Evolutionary conservation across 2,329 filamentous ascomycete genomes (phyloP).

Genomic region (Dothiorella sarmentorum): DNA sequence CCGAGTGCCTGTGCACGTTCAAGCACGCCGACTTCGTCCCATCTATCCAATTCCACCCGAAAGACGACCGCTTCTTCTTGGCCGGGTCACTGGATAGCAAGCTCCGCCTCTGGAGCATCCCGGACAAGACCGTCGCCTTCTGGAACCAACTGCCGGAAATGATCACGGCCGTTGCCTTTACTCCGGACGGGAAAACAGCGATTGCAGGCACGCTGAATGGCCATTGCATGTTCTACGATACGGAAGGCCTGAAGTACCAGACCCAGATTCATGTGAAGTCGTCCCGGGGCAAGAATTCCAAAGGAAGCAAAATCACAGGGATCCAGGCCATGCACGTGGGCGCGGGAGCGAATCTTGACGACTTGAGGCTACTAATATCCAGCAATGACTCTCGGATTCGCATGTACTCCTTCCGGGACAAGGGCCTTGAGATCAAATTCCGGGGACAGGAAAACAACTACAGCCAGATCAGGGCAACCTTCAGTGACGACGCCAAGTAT

Average conservation of each 20-base stretch:
- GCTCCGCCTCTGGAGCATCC: conserved; percentile 91
- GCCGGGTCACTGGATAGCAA: conserved; percentile 89
- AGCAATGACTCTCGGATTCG: conserved; percentile 93
- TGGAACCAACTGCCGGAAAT: conserved; percentile 75
- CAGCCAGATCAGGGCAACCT: conserved; percentile 84
- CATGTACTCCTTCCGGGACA: conserved; percentile 83
- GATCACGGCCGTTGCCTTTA: conserved; percentile 91
- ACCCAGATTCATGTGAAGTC: conserved; percentile 92
- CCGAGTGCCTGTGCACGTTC: conserved; percentile 88
- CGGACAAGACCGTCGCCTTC: conserved; percentile 89
- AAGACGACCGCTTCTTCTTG: conserved; percentile 93
- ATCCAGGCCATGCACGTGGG: conserved; percentile 55
- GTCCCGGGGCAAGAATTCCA: conserved; percentile 86
- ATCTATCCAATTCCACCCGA: conserved; percentile 89
- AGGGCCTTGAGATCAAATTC: conserved; percentile 82
- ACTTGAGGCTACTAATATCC: conserved; percentile 81
- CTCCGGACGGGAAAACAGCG: conserved; percentile 82
- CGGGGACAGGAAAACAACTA: conserved; percentile 86
- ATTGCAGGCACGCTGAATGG: conserved; percentile 87
- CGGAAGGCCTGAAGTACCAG: conserved; percentile 78
- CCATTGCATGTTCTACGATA: conserved; percentile 86
- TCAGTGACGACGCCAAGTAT: conserved; percentile 82
- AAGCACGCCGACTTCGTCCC: conserved; percentile 95
- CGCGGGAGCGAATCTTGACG: conserved; percentile 55
- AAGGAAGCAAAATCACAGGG: conserved; percentile 95